These are phyloP conservation scores for Nicotiana undulata DNA, from an alignment of 257 asterid genomes.

Conservation along the genomic window DNA sequence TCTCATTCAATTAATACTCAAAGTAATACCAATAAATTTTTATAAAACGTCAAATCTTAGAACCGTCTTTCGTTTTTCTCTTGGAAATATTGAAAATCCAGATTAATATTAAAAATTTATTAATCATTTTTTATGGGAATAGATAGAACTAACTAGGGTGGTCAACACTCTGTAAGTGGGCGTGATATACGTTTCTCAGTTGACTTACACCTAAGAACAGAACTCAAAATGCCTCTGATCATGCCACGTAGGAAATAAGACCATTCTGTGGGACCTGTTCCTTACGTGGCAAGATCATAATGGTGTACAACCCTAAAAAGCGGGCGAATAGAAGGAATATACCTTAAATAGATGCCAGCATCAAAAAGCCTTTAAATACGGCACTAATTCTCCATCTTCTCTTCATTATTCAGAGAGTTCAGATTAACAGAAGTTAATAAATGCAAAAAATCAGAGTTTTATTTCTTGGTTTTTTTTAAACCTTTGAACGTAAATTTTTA, in stretches of 20 bases:
- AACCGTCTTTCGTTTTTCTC: not conserved
- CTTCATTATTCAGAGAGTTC: not conserved
- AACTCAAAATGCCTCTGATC: not conserved
- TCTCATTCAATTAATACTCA: not conserved
- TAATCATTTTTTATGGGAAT: too few relatives aligned
- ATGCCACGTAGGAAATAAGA: not conserved
- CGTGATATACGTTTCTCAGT: not conserved
- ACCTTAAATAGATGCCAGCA: not conserved
- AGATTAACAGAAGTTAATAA: not conserved
- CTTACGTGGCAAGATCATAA: not conserved
- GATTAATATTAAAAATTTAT: not conserved
- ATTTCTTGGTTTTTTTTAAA: not conserved
- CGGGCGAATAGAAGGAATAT: not conserved
- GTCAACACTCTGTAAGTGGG: not conserved
- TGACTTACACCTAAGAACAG: not conserved
- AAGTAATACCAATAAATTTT: not conserved
- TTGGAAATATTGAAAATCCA: too few relatives aligned
- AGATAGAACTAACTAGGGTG: not conserved
- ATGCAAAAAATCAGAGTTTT: not conserved
- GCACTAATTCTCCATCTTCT: not conserved
- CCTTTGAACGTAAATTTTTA: not conserved
- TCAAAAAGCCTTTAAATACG: not conserved
- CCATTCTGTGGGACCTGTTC: fast-evolving
- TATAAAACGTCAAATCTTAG: not conserved
- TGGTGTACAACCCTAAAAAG: not conserved